These are phyloP conservation scores for Venturia effusa DNA, from an alignment of 2,329 filamentous ascomycete genomes.

Conservation along the genomic window DNA sequence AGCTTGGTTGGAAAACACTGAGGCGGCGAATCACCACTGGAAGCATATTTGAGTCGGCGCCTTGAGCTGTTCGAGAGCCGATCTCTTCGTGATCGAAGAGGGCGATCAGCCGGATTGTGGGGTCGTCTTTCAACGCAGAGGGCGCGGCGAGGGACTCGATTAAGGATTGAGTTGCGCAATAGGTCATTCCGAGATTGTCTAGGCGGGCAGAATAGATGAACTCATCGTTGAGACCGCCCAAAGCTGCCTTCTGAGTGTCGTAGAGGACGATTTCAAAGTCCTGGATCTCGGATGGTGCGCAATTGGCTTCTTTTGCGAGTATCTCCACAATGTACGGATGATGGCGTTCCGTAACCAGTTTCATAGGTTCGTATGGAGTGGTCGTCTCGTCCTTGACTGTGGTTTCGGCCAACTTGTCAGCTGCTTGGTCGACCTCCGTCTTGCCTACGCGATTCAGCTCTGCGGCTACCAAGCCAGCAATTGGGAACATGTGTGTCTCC, in stretches of 20 bases:
- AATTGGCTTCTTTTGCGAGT: conserved; percentile 68
- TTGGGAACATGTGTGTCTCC: conserved; percentile 90
- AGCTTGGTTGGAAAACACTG: conserved; percentile 57
- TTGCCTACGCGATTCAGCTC: conserved; percentile 71
- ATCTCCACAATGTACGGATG: conserved; percentile 79
- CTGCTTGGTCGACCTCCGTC: conserved; percentile 36
- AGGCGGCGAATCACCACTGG: conserved; percentile 79
- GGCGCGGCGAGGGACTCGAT: conserved; percentile 63
- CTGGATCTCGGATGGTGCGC: conserved; percentile 59
- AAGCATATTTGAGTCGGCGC: conserved; percentile 84
- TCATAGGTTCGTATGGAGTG: conserved; percentile 58
- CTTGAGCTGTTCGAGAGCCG: conserved; percentile 83
- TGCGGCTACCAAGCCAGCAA: conserved; percentile 74
- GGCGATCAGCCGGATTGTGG: conserved; percentile 77
- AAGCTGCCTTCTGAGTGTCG: conserved; percentile 81
- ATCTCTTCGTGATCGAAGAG: conserved; percentile 99
- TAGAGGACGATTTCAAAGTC: conserved; percentile 98
- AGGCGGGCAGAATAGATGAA: conserved; percentile 93
- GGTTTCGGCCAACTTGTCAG: conserved; percentile 26
- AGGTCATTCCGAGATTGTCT: conserved; percentile 95
- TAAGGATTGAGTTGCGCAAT: conserved; percentile 76
- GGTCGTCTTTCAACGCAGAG: conserved; percentile 60
- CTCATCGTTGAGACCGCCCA: conserved; percentile 86
- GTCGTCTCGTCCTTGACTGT: conserved; percentile 23
- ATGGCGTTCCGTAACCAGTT: conserved; percentile 69